Percentiles rank a stretch among this genome's conserved stretches.
phyloP scores from a whole-genome alignment of 164 flowering plant genomes.

The Santalum album region DNA sequence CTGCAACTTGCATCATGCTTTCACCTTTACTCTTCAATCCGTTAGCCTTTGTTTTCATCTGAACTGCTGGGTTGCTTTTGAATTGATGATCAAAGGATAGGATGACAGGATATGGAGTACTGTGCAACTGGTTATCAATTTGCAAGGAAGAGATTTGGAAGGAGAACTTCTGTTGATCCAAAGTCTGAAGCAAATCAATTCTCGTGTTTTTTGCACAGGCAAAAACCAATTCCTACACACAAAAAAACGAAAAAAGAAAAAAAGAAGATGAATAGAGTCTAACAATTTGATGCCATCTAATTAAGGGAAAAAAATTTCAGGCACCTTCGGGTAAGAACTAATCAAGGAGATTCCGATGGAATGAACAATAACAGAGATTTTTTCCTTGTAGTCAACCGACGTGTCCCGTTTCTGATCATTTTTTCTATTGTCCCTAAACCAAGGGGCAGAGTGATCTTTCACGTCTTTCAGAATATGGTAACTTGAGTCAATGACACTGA shows the following conservation, averaged over 20 bases:
- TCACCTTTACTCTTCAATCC: slow-evolving; percentile 19
- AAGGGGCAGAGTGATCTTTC: slow-evolving; percentile 25
- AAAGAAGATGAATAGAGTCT: slow-evolving; percentile 4
- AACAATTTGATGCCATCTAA: neutral
- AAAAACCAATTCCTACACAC: slow-evolving; percentile 74
- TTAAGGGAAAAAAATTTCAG: neutral
- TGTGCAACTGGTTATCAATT: slow-evolving; percentile 75
- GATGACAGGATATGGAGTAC: slow-evolving; percentile 74
- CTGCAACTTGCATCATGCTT: slow-evolving; percentile 14
- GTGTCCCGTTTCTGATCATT: slow-evolving; percentile 27
- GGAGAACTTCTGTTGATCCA: slow-evolving; percentile 65
- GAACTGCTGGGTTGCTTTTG: slow-evolving; percentile 22
- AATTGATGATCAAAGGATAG: slow-evolving; percentile 56
- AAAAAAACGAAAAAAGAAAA: slow-evolving; percentile 6
- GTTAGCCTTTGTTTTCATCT: slow-evolving; percentile 28
- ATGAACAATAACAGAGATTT: slow-evolving; percentile 43
- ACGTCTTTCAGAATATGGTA: slow-evolving; percentile 49
- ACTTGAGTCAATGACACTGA: slow-evolving; percentile 73
- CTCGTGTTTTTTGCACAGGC: slow-evolving; percentile 54
- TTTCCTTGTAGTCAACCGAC: slow-evolving; percentile 42
- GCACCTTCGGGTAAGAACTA: slow-evolving; percentile 66
- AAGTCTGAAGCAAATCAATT: slow-evolving; percentile 55
- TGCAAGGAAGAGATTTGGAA: slow-evolving; percentile 63
- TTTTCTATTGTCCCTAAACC: slow-evolving; percentile 27
- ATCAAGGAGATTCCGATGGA: slow-evolving; percentile 75